Percentiles rank a stretch among this genome's conserved stretches.
These are phyloP conservation scores for Stagonosporopsis cucurbitacearum DNA, from an alignment of 2,329 filamentous ascomycete genomes.

Conservation along the genomic window DNA sequence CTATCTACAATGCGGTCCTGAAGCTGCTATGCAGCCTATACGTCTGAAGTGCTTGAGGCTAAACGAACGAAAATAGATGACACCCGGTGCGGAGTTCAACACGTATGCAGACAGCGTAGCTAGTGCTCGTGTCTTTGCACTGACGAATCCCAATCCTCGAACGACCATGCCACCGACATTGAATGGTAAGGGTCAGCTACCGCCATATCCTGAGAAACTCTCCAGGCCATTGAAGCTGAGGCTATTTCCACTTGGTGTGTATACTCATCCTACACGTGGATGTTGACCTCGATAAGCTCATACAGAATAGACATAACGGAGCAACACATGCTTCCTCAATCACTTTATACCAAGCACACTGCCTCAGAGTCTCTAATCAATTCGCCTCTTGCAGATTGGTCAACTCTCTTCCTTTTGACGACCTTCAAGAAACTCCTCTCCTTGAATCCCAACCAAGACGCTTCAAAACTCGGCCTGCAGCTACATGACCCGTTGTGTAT, in stretches of 20 bases:
- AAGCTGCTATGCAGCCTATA: slow-evolving; percentile 27
- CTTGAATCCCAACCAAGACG: slow-evolving; percentile 45
- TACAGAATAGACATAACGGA: slow-evolving; percentile 52
- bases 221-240: slow-evolving; percentile 53
- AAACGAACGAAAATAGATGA: slow-evolving; percentile 58
- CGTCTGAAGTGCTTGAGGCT: slow-evolving; percentile 35
- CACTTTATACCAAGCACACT: slow-evolving; percentile 45
- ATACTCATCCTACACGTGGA: not conserved
- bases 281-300: slow-evolving; percentile 8
- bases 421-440: slow-evolving; percentile 56
- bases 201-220: slow-evolving; percentile 52
- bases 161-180: slow-evolving; percentile 78
- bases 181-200: slow-evolving; percentile 48
- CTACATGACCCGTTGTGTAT: slow-evolving; percentile 56
- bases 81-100: slow-evolving; percentile 92
- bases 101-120: slow-evolving; percentile 77
- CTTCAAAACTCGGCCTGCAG: slow-evolving; percentile 49
- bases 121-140: slow-evolving; percentile 56
- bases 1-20: slow-evolving; percentile 9
- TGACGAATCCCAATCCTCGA: slow-evolving; percentile 65
- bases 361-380: slow-evolving; percentile 30
- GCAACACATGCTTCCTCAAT: slow-evolving; percentile 51
- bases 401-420: slow-evolving; percentile 52
- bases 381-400: slow-evolving; percentile 56
- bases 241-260: slow-evolving; percentile 54